Base-by-base conservation (phyloP, 2,329 filamentous ascomycete genomes). In the Botrytis sinoallii region DNA sequence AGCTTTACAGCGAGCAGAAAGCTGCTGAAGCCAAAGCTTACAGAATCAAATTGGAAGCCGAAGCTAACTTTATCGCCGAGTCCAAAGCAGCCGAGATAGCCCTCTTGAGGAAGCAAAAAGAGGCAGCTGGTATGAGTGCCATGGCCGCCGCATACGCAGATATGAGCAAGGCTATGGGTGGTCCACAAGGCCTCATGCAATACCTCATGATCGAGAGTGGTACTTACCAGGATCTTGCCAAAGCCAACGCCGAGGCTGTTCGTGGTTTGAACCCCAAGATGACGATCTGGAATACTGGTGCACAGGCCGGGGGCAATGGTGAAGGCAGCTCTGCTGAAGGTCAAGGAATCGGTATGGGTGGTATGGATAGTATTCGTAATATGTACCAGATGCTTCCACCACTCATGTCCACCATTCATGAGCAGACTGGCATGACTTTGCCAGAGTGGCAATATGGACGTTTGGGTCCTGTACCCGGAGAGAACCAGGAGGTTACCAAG, bases 181-280 rank as follows among this genome's bases (percentile, higher is more conserved):
- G 94, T 0, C 92, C 94, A 3, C 87, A 90, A 52, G 92, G 92
- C 44, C 86, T 97, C 74, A 85, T 97, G 78, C 91, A 95, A 82
- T 95, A 92, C 85, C 88, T 95, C 83, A 97, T 97, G 94, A 90
- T 97, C 80, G 91, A 95, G 84, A 91, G 91, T 82, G 91, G 91
- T 78, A 93, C 91, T 0, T 95, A 93, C 82, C 88, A 93, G 80
- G 88, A 91, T 78, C 88, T 97, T 68, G 93, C 93, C 74, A 87
- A 91, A 78, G 93, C 92, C 68, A 97, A 97, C 78, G 93, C 92
- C 65, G 82, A 86, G 46, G 93, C 93, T 46, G 89, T 97, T 80
- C 86, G 89, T 70, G 93, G 93, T 40, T 84, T 97, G 77, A 88
- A 94, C 82, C 94, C 94, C 77, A 97, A 97, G 90, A 96, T 97